These are phyloP conservation scores for Talaromyces piceae DNA, from an alignment of 2,329 filamentous ascomycete genomes.

Conservation along the genomic window DNA sequence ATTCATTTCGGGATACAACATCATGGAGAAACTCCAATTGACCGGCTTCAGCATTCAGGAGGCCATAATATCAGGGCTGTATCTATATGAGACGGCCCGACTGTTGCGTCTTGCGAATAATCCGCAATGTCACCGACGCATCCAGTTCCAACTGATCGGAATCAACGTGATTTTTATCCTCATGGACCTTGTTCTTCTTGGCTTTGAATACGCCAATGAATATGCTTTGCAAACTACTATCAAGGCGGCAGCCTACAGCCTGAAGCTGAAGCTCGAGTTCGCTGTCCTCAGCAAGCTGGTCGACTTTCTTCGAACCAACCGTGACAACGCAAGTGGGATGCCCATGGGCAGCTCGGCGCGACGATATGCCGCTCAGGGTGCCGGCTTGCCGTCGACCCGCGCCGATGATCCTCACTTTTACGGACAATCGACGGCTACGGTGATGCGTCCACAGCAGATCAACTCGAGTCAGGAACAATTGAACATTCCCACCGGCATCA, in stretches of 20 bases:
- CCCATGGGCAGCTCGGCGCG: slow-evolving; percentile 13
- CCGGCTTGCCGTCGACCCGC: slow-evolving; percentile 4
- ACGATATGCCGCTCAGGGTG: slow-evolving; percentile 9
- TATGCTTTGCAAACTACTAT: slow-evolving; percentile 40
- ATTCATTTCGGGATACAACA: slow-evolving; percentile 36
- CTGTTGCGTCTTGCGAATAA: slow-evolving; percentile 32
- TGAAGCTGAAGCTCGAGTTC: slow-evolving; percentile 45
- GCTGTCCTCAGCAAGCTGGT: slow-evolving; percentile 45
- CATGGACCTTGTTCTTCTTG: slow-evolving; percentile 39
- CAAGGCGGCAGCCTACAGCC: slow-evolving; percentile 41
- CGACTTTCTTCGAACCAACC: slow-evolving; percentile 24
- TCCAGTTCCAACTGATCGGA: slow-evolving; percentile 42
- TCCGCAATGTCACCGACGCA: slow-evolving; percentile 30
- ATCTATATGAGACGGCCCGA: slow-evolving; percentile 48
- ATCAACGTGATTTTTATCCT: slow-evolving; percentile 44
- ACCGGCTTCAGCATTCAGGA: slow-evolving; percentile 42
- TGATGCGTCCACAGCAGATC: slow-evolving; percentile 1
- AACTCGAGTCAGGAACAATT: slow-evolving; percentile 11
- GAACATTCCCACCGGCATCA: slow-evolving; percentile 16
- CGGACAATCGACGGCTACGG: slow-evolving; percentile 6
- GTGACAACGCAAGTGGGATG: slow-evolving; percentile 14
- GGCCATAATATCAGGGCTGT: slow-evolving; percentile 41
- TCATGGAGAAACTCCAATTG: slow-evolving; percentile 41
- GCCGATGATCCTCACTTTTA: slow-evolving; percentile 12
- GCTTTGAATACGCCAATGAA: slow-evolving; percentile 35